phyloP scores from a whole-genome alignment of 2,329 filamentous ascomycete genomes.

The Chrysosporium queenslandicum region DNA sequence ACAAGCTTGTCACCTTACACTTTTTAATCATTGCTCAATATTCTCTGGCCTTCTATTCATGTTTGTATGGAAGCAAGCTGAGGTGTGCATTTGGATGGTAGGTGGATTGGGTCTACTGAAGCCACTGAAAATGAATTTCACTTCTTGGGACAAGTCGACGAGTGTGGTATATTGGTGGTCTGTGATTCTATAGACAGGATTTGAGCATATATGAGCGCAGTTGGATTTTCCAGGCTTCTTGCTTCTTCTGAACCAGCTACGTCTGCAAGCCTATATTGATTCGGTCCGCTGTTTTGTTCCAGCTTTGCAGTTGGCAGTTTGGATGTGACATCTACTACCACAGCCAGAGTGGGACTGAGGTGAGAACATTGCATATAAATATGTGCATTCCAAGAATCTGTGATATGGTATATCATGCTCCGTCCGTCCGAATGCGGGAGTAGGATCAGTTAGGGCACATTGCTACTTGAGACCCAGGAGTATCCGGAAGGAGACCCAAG shows the following conservation, averaged over 20 bases:
- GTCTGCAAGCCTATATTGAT: background rate
- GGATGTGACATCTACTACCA: no score
- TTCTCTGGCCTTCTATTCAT: background rate
- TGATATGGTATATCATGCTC: background rate
- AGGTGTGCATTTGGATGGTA: background rate
- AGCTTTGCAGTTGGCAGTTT: background rate
- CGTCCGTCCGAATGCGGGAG: background rate
- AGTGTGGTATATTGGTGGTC: background rate
- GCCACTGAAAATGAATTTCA: background rate
- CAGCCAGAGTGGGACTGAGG: no score
- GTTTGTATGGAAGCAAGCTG: background rate
- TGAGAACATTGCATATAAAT: background rate
- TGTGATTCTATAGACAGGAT: background rate
- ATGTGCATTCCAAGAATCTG: background rate
- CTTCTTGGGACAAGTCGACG: background rate
- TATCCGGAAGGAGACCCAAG: constrained; percentile 9
- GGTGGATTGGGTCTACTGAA: background rate
- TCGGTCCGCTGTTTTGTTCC: background rate
- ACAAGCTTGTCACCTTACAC: background rate
- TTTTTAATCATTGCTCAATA: background rate
- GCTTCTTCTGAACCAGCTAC: background rate
- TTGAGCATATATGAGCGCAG: background rate
- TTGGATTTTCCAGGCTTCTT: background rate
- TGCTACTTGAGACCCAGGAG: constrained; percentile 3
- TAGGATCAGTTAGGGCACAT: background rate